Evolutionary conservation across 345 rosid genomes (phyloP).

Genomic region (Clausena lansium): DNA sequence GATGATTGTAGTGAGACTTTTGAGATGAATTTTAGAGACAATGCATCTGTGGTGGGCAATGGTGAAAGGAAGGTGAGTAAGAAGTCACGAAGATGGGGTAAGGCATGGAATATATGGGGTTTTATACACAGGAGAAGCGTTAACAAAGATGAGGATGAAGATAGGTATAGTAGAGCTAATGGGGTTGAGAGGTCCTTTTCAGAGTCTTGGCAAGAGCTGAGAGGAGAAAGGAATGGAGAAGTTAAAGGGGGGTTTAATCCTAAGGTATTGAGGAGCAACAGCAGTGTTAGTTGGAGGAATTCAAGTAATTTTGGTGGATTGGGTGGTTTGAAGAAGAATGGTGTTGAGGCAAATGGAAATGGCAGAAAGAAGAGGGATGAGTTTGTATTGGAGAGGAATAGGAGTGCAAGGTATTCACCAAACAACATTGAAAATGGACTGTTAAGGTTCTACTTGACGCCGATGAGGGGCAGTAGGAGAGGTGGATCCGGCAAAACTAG

Average conservation of each 20-base stretch:
- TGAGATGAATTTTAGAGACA: conserved; percentile 59
- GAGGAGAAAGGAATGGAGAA: conserved; percentile 63
- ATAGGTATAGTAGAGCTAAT: conserved; percentile 58
- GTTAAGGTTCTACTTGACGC: conserved; percentile 76
- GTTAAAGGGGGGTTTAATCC: conserved; percentile 59
- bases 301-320: conserved; percentile 51
- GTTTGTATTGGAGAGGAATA: conserved; percentile 60
- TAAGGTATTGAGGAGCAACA: conserved; percentile 79
- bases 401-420: conserved; percentile 85
- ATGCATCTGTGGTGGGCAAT: conserved; percentile 45
- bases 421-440: conserved; percentile 71
- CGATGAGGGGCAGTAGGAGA: conserved; percentile 66
- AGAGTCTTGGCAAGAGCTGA: conserved; percentile 85
- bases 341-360: conserved; percentile 52
- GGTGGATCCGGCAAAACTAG: conserved; percentile 53
- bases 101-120: conserved; percentile 85
- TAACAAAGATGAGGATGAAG: conserved; percentile 70
- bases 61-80: conserved; percentile 55
- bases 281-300: conserved; percentile 96
- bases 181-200: conserved; percentile 75
- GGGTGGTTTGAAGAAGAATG: conserved; percentile 50
- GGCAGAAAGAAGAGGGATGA: conserved; percentile 66
- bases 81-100: conserved; percentile 82
- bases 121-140: conserved; percentile 63
- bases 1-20: conserved; percentile 78